Evolutionary conservation across 768 basidiomycete genomes (phyloP).

Genomic region (Pulveroboletus ravenelii): DNA sequence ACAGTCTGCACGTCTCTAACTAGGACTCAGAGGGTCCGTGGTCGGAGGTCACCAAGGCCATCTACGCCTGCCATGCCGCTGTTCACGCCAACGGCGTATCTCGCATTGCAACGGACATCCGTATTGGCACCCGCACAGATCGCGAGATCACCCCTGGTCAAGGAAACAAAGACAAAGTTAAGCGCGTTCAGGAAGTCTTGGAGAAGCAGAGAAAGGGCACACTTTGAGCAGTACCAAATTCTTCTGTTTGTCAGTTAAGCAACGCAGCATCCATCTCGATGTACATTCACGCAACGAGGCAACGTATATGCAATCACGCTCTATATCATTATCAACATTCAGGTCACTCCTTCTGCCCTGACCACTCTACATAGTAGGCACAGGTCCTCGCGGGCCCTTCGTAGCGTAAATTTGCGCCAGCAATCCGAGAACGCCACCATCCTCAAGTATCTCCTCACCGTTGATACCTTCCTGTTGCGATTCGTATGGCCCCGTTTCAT

Average conservation of each 20-base stretch:
- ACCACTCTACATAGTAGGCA: slow-evolving; percentile 38
- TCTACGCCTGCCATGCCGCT: slow-evolving; percentile 87
- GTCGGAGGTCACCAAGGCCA: slow-evolving; percentile 77
- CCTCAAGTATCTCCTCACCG: slow-evolving; percentile 63
- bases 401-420: slow-evolving; percentile 82
- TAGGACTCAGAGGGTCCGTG: slow-evolving; percentile 67
- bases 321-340: neutral
- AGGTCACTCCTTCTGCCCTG: neutral
- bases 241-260: neutral
- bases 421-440: slow-evolving; percentile 81
- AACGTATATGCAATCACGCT: neutral
- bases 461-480: slow-evolving; percentile 46
- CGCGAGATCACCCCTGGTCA: slow-evolving; percentile 55
- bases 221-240: neutral
- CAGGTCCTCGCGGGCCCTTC: slow-evolving; percentile 42
- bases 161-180: slow-evolving; percentile 78
- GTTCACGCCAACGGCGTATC: slow-evolving; percentile 74
- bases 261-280: neutral
- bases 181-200: slow-evolving; percentile 77
- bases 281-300: neutral
- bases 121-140: slow-evolving; percentile 87
- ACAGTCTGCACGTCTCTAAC: neutral
- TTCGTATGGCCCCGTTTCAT: slow-evolving; percentile 35
- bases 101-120: slow-evolving; percentile 86
- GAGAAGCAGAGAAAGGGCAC: slow-evolving; percentile 26